phyloP scores from a whole-genome alignment of 2,329 filamentous ascomycete genomes.

The Nigrograna mackinnonii region DNA sequence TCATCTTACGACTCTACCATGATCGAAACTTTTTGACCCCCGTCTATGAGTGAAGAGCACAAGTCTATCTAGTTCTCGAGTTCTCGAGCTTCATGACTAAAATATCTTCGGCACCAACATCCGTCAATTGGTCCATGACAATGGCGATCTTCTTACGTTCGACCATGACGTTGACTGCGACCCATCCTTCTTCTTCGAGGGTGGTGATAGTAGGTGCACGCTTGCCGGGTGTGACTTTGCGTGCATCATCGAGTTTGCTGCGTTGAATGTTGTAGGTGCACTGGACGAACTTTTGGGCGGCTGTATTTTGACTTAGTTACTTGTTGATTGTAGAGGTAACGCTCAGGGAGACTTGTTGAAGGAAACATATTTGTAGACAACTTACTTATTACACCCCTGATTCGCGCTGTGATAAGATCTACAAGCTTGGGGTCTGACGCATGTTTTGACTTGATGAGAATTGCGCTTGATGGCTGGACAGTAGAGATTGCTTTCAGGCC shows the following conservation, averaged over 20 bases:
- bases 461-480: constrained; percentile 82
- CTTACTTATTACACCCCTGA: constrained; percentile 86
- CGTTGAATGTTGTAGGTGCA: constrained; percentile 96
- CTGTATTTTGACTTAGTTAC: constrained; percentile 38
- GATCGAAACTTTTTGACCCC: too few relatives aligned
- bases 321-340: background rate
- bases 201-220: constrained; percentile 90
- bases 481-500: constrained; percentile 94
- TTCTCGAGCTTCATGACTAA: constrained; percentile 86
- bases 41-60: too few relatives aligned
- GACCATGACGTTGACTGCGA: constrained; percentile 93
- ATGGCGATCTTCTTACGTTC: constrained; percentile 82
- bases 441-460: constrained; percentile 87
- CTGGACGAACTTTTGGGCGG: constrained; percentile 88
- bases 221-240: constrained; percentile 86
- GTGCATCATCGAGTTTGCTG: constrained; percentile 66
- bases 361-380: constrained; percentile 2
- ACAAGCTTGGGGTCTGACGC: constrained; percentile 81
- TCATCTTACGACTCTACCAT: too few relatives aligned
- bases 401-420: constrained; percentile 81
- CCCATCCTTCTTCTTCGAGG: constrained; percentile 87
- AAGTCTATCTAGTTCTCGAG: constrained; percentile 51
- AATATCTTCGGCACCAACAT: constrained; percentile 81
- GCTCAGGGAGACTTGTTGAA: background rate
- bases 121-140: constrained; percentile 82